Conservation (phyloP, 2,329 filamentous ascomycete species). For the Elsinoe australis region DNA sequence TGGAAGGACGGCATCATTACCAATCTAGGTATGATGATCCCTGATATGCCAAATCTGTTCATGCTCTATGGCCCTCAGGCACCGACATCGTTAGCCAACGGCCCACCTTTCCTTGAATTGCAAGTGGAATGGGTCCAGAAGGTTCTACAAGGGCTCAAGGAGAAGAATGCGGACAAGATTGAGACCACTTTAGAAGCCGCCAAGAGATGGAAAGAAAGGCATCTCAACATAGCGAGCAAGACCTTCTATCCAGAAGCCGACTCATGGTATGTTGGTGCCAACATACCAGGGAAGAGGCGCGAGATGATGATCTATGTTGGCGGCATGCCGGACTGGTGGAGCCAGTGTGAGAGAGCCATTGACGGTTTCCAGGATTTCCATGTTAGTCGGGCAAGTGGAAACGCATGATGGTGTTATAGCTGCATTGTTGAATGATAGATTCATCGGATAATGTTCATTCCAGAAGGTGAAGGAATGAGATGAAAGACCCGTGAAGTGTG, state of each 20-base stretch:
- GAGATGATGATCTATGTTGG: conserved; percentile 10
- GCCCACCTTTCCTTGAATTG: conserved; percentile 37
- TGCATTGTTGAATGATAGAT: too few relatives aligned
- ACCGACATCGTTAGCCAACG: conserved; percentile 40
- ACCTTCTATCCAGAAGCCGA: background rate
- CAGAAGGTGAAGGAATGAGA: too few relatives aligned
- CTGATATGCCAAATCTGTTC: conserved; percentile 29
- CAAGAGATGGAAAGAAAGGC: conserved; percentile 31
- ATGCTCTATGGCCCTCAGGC: conserved; percentile 37
- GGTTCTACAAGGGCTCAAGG: conserved; percentile 32
- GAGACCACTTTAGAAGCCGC: conserved; percentile 36
- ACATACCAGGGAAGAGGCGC: conserved; percentile 2
- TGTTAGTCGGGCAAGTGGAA: background rate
- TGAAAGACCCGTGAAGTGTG: too few relatives aligned
- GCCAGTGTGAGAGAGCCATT: background rate
- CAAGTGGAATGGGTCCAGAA: conserved; percentile 40
- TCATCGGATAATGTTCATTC: too few relatives aligned
- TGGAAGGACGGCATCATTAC: conserved; percentile 26
- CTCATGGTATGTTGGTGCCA: conserved; percentile 6
- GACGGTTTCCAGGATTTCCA: background rate
- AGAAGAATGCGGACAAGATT: conserved; percentile 33
- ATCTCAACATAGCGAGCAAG: background rate
- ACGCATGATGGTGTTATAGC: too few relatives aligned
- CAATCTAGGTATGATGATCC: conserved; percentile 26
- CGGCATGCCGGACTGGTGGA: conserved; percentile 3